Conservation (phyloP, 2,329 filamentous ascomycete genomes). For the Aspergillus sclerotialis region DNA sequence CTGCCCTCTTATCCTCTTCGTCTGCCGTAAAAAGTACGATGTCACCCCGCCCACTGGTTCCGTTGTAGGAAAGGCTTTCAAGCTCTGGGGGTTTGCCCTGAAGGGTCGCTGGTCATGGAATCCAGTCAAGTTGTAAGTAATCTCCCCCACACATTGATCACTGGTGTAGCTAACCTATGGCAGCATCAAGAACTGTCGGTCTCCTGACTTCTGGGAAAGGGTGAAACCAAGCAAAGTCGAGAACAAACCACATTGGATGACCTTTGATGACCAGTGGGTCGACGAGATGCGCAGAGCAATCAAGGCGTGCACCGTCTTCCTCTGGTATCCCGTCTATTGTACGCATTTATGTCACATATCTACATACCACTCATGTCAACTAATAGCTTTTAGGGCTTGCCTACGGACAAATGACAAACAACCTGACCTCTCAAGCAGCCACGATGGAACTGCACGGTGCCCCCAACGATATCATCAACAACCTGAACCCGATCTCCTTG, state of each 20-base stretch:
- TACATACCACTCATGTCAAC: conserved; percentile 12
- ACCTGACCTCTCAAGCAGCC: conserved; percentile 48
- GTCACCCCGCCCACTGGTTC: conserved; percentile 64
- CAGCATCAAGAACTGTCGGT: conserved; percentile 14
- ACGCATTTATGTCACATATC: conserved; percentile 7
- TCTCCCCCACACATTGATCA: not conserved
- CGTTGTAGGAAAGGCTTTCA: conserved; percentile 60
- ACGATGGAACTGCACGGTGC: conserved; percentile 47
- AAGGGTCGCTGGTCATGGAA: conserved; percentile 59
- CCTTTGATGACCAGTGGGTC: conserved; percentile 74
- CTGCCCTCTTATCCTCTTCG: conserved; percentile 55
- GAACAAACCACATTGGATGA: conserved; percentile 46
- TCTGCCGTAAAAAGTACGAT: conserved; percentile 57
- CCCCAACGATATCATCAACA: conserved; percentile 50
- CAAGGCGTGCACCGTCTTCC: conserved; percentile 61
- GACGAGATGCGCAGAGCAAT: conserved; percentile 66
- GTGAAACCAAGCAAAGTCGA: conserved; percentile 16
- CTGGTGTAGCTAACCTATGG: conserved; percentile 2
- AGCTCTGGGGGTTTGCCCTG: conserved; percentile 53
- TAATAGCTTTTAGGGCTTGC: conserved; percentile 31
- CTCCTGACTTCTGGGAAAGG: conserved; percentile 14
- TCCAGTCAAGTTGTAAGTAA: conserved; percentile 37
- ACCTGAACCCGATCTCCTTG: conserved; percentile 46
- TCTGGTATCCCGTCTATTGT: conserved; percentile 46
- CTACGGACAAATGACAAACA: conserved; percentile 49